phyloP scores from a whole-genome alignment of 2,329 filamentous ascomycete genomes.

The Elsinoe arachidis region DNA sequence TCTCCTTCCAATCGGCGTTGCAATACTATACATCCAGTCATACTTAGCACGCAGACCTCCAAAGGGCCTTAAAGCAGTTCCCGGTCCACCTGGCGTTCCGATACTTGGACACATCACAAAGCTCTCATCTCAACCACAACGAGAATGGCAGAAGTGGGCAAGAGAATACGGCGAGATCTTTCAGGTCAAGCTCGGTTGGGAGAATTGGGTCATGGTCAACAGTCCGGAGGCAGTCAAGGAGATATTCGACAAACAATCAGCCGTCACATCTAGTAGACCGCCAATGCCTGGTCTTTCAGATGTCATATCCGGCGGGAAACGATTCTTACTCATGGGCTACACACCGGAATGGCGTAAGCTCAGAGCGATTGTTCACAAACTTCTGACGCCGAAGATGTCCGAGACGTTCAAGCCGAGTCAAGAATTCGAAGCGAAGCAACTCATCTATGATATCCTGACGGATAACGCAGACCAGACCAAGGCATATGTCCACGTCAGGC shows the following conservation, averaged over 20 bases:
- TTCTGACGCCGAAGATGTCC: constrained; percentile 31
- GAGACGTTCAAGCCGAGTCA: constrained; percentile 36
- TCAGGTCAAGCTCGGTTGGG: constrained; percentile 37
- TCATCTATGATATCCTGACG: constrained; percentile 34
- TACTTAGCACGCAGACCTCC: constrained; percentile 11
- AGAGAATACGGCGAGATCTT: constrained; percentile 38
- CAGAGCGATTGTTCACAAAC: constrained; percentile 31
- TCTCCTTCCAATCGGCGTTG: not conserved
- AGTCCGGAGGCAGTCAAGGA: constrained; percentile 37
- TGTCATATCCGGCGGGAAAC: constrained; percentile 32
- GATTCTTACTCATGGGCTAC: constrained; percentile 37
- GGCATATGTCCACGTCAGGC: constrained; percentile 19
- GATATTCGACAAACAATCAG: constrained; percentile 35
- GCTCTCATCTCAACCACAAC: constrained; percentile 21
- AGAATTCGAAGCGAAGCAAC: constrained; percentile 39
- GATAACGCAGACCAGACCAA: constrained; percentile 24
- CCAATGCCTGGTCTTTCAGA: constrained; percentile 34
- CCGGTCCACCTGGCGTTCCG: constrained; percentile 34
- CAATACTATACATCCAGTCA: not conserved
- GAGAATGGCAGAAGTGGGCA: constrained; percentile 31
- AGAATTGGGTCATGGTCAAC: constrained; percentile 38
- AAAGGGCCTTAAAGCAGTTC: constrained; percentile 18
- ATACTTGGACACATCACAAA: constrained; percentile 37
- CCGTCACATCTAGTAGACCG: constrained; percentile 28
- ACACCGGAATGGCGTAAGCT: constrained; percentile 33